Evolutionary conservation across 129 eudicot species (phyloP).

Genomic region (Pittosporum tobira): DNA sequence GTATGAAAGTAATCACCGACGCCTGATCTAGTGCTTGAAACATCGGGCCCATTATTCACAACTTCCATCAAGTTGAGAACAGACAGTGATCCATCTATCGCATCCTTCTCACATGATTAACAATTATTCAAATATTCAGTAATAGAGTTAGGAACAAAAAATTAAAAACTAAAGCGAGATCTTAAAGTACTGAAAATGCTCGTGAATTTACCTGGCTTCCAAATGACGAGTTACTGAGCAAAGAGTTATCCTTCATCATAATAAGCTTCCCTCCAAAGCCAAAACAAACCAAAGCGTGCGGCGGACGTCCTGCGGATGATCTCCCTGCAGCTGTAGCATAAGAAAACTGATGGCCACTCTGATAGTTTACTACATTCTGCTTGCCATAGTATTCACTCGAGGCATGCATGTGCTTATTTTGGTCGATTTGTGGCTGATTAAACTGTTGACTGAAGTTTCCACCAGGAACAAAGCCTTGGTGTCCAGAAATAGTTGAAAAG

Average conservation of each 20-base stretch:
- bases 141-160: conserved; percentile 2
- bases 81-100: conserved; percentile 42
- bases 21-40: conserved; percentile 34
- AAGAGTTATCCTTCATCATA: conserved; percentile 54
- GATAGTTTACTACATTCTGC: conserved; percentile 22
- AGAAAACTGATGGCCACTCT: conserved; percentile 35
- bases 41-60: conserved; percentile 33
- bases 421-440: conserved; percentile 28
- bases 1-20: conserved; percentile 47
- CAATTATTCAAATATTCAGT: background rate
- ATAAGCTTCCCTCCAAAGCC: conserved; percentile 97
- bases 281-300: conserved; percentile 81
- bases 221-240: conserved; percentile 27
- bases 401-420: conserved; percentile 34
- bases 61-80: conserved; percentile 69
- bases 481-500: conserved; percentile 28
- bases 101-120: conserved; percentile 33
- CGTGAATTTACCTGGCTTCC: conserved; percentile 53
- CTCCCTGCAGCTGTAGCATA: conserved; percentile 46
- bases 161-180: background rate
- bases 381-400: conserved; percentile 30
- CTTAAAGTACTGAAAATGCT: background rate
- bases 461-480: conserved; percentile 35
- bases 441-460: conserved; percentile 34
- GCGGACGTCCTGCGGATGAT: conserved; percentile 82